phyloP scores from a whole-genome alignment of 208 protist species.

The Leishmania turanica region DNA sequence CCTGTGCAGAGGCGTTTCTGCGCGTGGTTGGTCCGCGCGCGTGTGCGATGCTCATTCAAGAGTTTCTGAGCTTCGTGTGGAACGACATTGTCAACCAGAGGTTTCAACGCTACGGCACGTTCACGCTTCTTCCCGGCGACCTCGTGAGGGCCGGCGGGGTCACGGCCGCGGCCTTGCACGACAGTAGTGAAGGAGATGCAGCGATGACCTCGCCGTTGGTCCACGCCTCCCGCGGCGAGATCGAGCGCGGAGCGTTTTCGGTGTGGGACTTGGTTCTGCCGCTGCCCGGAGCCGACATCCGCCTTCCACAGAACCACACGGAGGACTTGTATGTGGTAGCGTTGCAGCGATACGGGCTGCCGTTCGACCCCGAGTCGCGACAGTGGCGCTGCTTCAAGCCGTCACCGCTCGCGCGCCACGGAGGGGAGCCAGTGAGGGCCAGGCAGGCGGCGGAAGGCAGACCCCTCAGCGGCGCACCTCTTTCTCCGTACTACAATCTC shows the following conservation, averaged over 20 bases:
- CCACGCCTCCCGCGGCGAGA: conserved; percentile 42
- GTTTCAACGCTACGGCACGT: conserved; percentile 84
- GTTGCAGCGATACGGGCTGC: conserved; percentile 76
- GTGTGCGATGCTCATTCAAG: conserved; percentile 78
- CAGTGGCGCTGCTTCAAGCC: conserved; percentile 83
- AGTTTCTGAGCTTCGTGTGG: conserved; percentile 89
- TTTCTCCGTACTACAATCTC: conserved; percentile 67
- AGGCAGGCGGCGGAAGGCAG: neutral
- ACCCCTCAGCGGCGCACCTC: conserved; percentile 3
- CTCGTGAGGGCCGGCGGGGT: conserved; percentile 54
- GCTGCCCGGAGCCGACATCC: conserved; percentile 68
- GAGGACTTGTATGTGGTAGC: conserved; percentile 84
- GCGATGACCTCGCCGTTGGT: conserved; percentile 8
- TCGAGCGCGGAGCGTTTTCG: conserved; percentile 60
- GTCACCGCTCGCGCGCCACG: conserved; percentile 4
- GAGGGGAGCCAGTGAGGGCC: neutral
- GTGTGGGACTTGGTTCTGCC: conserved; percentile 80
- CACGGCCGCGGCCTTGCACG: neutral
- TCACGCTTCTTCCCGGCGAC: conserved; percentile 82
- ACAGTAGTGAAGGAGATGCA: neutral
- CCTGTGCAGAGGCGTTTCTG: conserved; percentile 84
- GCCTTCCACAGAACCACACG: conserved; percentile 87
- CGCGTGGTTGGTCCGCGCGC: conserved; percentile 72
- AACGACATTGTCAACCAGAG: conserved; percentile 90
- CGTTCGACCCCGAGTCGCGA: conserved; percentile 75